These are phyloP conservation scores for Mycena epipterygia DNA, from an alignment of 768 basidiomycete genomes.

Conservation along the genomic window DNA sequence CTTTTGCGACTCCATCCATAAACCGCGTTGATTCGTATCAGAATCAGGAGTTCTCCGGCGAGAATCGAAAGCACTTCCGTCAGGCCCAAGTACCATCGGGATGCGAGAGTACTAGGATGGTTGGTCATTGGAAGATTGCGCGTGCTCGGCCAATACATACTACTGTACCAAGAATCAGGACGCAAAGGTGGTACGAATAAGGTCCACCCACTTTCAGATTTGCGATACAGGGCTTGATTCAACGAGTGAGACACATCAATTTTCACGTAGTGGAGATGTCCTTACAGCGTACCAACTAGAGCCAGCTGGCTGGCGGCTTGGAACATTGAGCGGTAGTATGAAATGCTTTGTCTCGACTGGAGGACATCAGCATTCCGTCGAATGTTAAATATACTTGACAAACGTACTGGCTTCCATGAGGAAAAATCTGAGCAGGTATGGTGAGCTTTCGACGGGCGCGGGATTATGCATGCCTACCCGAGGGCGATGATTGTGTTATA, in stretches of 20 bases:
- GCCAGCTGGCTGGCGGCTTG: background rate
- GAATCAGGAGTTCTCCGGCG: conserved; percentile 13
- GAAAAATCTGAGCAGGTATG: conserved; percentile 12
- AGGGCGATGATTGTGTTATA: conserved; percentile 20
- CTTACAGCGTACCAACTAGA: background rate
- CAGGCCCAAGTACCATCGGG: conserved; percentile 20
- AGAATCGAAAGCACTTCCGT: conserved; percentile 22
- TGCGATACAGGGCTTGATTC: conserved; percentile 8
- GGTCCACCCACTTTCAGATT: conserved; percentile 9
- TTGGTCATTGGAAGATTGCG: too few species aligned
- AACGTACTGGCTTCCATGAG: conserved; percentile 19
- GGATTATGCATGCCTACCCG: background rate
- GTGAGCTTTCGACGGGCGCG: background rate
- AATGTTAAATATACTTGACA: background rate
- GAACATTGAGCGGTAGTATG: background rate
- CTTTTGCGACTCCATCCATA: conserved; percentile 25
- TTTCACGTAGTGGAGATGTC: background rate
- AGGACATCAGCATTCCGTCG: background rate
- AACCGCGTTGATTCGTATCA: conserved; percentile 19
- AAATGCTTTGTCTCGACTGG: conserved; percentile 27
- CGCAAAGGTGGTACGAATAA: background rate
- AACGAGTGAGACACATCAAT: background rate
- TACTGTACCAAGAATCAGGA: background rate
- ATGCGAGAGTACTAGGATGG: background rate
- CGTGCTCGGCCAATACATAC: background rate